Conservation (phyloP, 495 filamentous ascomycete genomes). For the Penicillium cataractarum region DNA sequence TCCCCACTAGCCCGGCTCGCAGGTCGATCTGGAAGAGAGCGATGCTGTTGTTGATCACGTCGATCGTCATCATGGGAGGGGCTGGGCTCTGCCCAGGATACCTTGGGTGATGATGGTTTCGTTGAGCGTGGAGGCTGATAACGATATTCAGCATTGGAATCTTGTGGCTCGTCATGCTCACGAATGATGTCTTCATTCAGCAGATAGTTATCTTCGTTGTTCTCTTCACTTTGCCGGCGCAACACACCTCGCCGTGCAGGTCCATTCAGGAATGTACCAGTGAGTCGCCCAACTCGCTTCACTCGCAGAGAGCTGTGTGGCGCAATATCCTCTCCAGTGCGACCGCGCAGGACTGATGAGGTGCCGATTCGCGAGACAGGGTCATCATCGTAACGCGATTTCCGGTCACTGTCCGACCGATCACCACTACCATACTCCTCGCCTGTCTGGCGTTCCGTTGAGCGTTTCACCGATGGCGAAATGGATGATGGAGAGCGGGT, state of each 20-base stretch:
- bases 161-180: constrained; percentile 30
- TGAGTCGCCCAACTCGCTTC: constrained; percentile 71
- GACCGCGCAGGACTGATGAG: constrained; percentile 53
- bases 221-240: constrained; percentile 75
- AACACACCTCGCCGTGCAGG: constrained; percentile 71
- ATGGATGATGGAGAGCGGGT: constrained; percentile 44
- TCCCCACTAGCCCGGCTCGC: constrained; percentile 28
- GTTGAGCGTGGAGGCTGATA: constrained; percentile 29
- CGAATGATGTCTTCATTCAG: constrained; percentile 33
- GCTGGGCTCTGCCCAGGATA: constrained; percentile 51
- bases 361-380: constrained; percentile 51
- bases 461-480: constrained; percentile 45
- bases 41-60: constrained; percentile 11
- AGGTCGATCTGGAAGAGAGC: constrained; percentile 30
- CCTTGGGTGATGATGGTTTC: constrained; percentile 46
- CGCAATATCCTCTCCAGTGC: constrained; percentile 57
- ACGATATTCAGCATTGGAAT: constrained; percentile 34
- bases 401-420: constrained; percentile 49
- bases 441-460: constrained; percentile 36
- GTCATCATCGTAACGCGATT: constrained; percentile 45
- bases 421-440: constrained; percentile 47
- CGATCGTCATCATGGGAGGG: constrained; percentile 35
- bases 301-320: constrained; percentile 70
- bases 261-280: constrained; percentile 73
- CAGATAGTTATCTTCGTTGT: constrained; percentile 46